Evolutionary conservation across 2,329 filamentous ascomycete genomes (phyloP), one percentile per base, ranked within the genome.

Genomic region (Malbranchea zuffiana): DNA sequence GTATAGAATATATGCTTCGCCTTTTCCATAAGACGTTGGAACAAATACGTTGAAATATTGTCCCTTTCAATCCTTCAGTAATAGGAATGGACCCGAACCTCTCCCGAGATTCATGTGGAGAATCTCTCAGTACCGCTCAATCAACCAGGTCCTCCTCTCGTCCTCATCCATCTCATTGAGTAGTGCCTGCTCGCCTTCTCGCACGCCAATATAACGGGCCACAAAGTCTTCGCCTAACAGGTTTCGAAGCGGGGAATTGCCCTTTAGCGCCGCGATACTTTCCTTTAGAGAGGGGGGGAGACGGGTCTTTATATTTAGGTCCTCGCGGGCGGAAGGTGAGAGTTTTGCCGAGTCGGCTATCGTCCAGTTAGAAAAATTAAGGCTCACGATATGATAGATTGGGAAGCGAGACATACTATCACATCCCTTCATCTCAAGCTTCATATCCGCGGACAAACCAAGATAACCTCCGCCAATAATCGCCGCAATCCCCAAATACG

Each of bases 261-360:
- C 28, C 25, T 55, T 50, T 12, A 65, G 49, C 3, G 49, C 48
- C 5, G 33, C 42, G 6, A 64, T 47, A 40, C 57, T 62, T 35
- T 59, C 46, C 2, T 51, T 44, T 10, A 64, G 45, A 0, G 50
- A 50, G 19, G 50, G 56, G 2, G 62, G 61, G 8, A 65, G 44
- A 13, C 44, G 46, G 0, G 49, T 54, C 2, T 51, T 60, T 34
- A 65, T 63, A 4, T 58, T 59, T 5, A 61, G 47, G 5, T 45
- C 44, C 4, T 44, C 34, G n/a, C 61, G 53, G 25, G 56, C 45
- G 3, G 43, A 35, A 11, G 51, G 42, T 3, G 46, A 47, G 5
- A 65, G 49, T 3, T 39, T 50, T 6, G 57, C 51, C 2, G 60
- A 51, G 37, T 63, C 60, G 15, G 52, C 56, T 53, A 28, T 21